phyloP scores from a whole-genome alignment of 106 monocot genomes.

The Apostasia ramifera region DNA sequence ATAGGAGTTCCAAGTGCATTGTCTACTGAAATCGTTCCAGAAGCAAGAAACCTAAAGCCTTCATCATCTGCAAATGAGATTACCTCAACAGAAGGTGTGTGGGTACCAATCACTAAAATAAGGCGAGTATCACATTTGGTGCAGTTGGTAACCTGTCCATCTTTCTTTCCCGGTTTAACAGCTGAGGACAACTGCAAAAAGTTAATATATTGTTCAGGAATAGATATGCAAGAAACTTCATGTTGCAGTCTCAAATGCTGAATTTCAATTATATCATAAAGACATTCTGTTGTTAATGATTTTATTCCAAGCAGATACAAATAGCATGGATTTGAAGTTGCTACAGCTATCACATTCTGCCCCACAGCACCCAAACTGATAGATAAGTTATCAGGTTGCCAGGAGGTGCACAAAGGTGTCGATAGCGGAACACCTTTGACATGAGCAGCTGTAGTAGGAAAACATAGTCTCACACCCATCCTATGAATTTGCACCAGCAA shows the following conservation, averaged over 20 bases:
- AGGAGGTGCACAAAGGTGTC: conserved; percentile 62
- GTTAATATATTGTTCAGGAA: conserved; percentile 33
- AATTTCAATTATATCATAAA: conserved; percentile 68
- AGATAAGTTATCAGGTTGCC: conserved; percentile 50
- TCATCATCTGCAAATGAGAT: conserved; percentile 36
- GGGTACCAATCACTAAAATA: conserved; percentile 79
- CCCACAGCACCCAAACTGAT: conserved; percentile 85
- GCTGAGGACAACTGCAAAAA: conserved; percentile 11
- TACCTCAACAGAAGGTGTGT: conserved; percentile 83
- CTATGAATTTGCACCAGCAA: conserved; percentile 85
- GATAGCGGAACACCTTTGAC: conserved; percentile 46
- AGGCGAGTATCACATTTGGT: conserved; percentile 21
- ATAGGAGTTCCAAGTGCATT: conserved; percentile 64
- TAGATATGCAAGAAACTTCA: conserved; percentile 95
- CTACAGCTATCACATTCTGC: conserved; percentile 57
- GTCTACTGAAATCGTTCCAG: conserved; percentile 64
- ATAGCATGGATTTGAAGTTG: conserved; percentile 83
- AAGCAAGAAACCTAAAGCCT: conserved; percentile 41
- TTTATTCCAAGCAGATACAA: conserved; percentile 61
- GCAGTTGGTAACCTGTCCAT: conserved; percentile 9
- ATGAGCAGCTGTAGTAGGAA: conserved; percentile 68
- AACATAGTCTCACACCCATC: conserved; percentile 71
- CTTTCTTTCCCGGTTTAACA: conserved; percentile 11
- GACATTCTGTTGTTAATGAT: conserved; percentile 26
- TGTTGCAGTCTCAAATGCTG: conserved; percentile 42